phyloP scores from a whole-genome alignment of 2,329 filamentous ascomycete species.

The Exophiala oligosperma region DNA sequence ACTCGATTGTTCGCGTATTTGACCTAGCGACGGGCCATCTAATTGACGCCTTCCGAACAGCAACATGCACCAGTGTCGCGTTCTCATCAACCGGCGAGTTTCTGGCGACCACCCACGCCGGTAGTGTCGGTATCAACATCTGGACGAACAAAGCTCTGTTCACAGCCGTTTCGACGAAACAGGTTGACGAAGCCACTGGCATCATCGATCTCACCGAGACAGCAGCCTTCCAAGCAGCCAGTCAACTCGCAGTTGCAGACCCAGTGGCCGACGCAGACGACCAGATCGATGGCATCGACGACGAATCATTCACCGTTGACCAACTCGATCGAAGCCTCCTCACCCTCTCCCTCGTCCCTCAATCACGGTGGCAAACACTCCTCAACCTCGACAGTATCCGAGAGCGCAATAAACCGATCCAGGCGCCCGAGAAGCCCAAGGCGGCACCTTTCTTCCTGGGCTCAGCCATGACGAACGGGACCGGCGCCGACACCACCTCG shows the following conservation, averaged over 20 bases:
- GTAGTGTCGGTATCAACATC: slow-evolving; percentile 82
- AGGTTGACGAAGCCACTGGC: slow-evolving; percentile 77
- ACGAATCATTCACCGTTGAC: slow-evolving; percentile 57
- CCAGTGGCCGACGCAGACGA: slow-evolving; percentile 45
- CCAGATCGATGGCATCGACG: slow-evolving; percentile 48
- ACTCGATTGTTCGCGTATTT: slow-evolving; percentile 82
- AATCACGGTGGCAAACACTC: slow-evolving; percentile 89
- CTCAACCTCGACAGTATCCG: slow-evolving; percentile 88
- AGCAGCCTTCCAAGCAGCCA: slow-evolving; percentile 67
- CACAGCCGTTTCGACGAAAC: slow-evolving; percentile 80
- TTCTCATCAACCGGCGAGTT: slow-evolving; percentile 92
- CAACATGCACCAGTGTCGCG: slow-evolving; percentile 77
- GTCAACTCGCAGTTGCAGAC: slow-evolving; percentile 70
- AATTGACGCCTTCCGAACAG: slow-evolving; percentile 84
- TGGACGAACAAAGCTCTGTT: slow-evolving; percentile 96
- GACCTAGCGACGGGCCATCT: slow-evolving; percentile 94
- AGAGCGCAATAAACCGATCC: slow-evolving; percentile 89
- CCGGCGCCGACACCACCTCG: slow-evolving; percentile 4
- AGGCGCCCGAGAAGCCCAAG: slow-evolving; percentile 86
- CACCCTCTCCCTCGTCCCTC: slow-evolving; percentile 85
- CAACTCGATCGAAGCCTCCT: slow-evolving; percentile 81
- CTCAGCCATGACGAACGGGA: slow-evolving; percentile 31
- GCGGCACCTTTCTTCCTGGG: slow-evolving; percentile 96
- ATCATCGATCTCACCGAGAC: slow-evolving; percentile 59
- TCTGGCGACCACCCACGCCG: slow-evolving; percentile 82